These are phyloP conservation scores for Jamesozyma hellenica DNA, from an alignment of 805 yeast species.

Conservation along the genomic window DNA sequence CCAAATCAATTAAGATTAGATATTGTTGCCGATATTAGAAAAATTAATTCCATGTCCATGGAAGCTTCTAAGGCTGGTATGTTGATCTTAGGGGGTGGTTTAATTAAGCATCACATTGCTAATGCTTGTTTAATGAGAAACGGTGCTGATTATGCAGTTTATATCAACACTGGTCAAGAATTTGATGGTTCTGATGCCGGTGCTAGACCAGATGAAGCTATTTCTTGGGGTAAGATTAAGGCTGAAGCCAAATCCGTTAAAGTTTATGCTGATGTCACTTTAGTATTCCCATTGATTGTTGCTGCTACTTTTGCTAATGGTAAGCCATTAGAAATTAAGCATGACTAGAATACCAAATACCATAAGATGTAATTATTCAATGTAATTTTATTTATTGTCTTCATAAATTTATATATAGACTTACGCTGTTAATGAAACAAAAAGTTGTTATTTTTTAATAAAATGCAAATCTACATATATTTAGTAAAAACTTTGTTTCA, in stretches of 20 bases:
- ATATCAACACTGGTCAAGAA: slow-evolving; percentile 95
- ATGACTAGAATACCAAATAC: background rate
- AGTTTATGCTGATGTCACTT: slow-evolving; percentile 89
- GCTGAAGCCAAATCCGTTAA: slow-evolving; percentile 87
- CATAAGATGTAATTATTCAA: too few relatives aligned
- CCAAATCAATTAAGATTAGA: slow-evolving; percentile 86
- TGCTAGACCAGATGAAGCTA: slow-evolving; percentile 98
- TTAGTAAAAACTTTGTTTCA: too few relatives aligned
- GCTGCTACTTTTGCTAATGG: slow-evolving; percentile 92
- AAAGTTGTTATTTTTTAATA: too few relatives aligned
- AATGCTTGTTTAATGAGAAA: slow-evolving; percentile 98
- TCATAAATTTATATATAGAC: too few relatives aligned
- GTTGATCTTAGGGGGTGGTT: slow-evolving; percentile 93
- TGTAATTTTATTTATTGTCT: too few relatives aligned
- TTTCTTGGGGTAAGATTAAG: slow-evolving; percentile 97
- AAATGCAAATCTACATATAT: too few relatives aligned
- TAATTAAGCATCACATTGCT: slow-evolving; percentile 93
- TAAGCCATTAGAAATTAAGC: slow-evolving; percentile 31
- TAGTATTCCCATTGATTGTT: slow-evolving; percentile 90
- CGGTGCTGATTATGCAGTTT: slow-evolving; percentile 97
- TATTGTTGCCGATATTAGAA: slow-evolving; percentile 87
- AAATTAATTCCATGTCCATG: slow-evolving; percentile 88
- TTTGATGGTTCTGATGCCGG: slow-evolving; percentile 94
- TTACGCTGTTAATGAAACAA: too few relatives aligned
- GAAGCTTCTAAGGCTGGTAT: slow-evolving; percentile 91